Percentiles rank a stretch among this genome's conserved stretches.
These are phyloP conservation scores for Hemisphaericaspora nanyangensis DNA, from an alignment of 805 yeast genomes.

Conservation along the genomic window DNA sequence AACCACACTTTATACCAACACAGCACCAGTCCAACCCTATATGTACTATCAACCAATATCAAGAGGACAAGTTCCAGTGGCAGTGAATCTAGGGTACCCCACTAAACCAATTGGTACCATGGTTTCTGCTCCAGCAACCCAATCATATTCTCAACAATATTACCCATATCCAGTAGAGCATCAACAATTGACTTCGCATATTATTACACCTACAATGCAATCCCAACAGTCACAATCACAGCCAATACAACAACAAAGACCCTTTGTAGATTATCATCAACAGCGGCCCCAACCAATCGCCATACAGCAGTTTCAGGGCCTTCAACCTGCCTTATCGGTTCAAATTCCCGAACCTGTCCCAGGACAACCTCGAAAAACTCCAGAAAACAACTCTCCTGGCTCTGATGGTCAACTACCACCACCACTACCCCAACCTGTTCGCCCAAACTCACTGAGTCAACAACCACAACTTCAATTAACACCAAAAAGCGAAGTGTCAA, in stretches of 20 bases:
- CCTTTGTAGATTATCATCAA: not conserved
- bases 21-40: not conserved
- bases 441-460: too few relatives aligned
- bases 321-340: too few relatives aligned
- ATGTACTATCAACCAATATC: not conserved
- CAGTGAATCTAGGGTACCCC: too few relatives aligned
- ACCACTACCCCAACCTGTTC: not conserved
- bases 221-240: slow-evolving; percentile 1
- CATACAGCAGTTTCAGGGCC: too few relatives aligned
- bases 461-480: slow-evolving; percentile 2
- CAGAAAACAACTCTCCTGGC: not conserved
- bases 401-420: not conserved
- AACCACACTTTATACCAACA: not conserved
- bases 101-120: not conserved
- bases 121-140: not conserved
- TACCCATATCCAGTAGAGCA: not conserved
- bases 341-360: not conserved
- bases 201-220: too few relatives aligned
- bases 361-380: not conserved
- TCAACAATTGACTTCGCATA: not conserved
- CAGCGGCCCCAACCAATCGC: slow-evolving; percentile 1
- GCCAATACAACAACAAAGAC: slow-evolving; percentile 3
- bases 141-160: not conserved
- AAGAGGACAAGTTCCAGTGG: not conserved
- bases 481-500: not conserved